These are phyloP conservation scores for Cudoniella acicularis DNA, from an alignment of 495 filamentous ascomycete species.

Conservation along the genomic window DNA sequence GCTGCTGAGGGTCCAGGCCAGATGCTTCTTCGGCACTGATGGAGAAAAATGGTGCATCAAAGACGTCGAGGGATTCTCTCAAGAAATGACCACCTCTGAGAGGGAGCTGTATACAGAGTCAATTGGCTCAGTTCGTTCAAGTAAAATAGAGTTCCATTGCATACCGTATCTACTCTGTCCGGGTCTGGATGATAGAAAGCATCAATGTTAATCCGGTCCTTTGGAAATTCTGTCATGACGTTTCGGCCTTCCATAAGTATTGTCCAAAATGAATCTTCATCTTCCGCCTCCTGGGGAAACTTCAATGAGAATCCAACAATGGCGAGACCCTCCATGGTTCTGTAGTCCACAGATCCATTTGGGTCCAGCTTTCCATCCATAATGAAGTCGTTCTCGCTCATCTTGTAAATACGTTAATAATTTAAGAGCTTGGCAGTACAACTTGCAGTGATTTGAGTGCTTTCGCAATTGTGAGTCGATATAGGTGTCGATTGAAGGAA, in stretches of 20 bases:
- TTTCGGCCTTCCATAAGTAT: constrained; percentile 30
- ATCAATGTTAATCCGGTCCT: constrained; percentile 38
- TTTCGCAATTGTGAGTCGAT: too few species aligned
- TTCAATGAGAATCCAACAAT: constrained; percentile 37
- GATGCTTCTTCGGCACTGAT: constrained; percentile 54
- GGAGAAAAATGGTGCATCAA: constrained; percentile 56
- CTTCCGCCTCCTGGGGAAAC: constrained; percentile 35
- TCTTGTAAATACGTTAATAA: too few species aligned
- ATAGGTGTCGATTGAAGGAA: too few species aligned
- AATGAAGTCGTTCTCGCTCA: too few species aligned
- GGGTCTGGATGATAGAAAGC: constrained; percentile 32
- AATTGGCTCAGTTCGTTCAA: background rate
- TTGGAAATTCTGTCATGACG: constrained; percentile 35
- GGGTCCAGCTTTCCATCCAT: too few species aligned
- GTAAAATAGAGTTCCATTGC: background rate
- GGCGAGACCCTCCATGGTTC: constrained; percentile 26
- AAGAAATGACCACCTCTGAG: constrained; percentile 36
- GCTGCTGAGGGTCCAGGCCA: constrained; percentile 41
- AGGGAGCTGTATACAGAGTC: background rate
- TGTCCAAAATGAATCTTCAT: constrained; percentile 39
- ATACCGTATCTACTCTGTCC: background rate
- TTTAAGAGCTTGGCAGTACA: too few species aligned
- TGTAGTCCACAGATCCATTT: too few species aligned
- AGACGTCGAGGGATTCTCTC: constrained; percentile 33
- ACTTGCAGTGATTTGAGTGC: too few species aligned